Evolutionary conservation across 106 monocot species (phyloP).

Genomic region (Narthecium ossifragum): DNA sequence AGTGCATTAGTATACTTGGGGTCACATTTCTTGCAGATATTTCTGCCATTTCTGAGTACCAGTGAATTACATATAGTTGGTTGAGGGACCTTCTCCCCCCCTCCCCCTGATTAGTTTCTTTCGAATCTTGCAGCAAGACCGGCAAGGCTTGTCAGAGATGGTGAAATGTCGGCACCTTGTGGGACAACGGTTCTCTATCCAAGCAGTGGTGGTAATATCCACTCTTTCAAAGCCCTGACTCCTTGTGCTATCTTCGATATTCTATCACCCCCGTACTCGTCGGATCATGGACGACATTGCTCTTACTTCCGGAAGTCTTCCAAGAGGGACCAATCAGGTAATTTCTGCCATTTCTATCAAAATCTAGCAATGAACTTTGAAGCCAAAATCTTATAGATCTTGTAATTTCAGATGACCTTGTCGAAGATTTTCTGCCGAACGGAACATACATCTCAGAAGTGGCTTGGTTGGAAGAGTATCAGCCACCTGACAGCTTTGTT

Average conservation of each 20-base stretch:
- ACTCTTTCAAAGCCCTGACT: slow-evolving; percentile 66
- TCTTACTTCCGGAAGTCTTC: slow-evolving; percentile 59
- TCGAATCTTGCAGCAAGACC: slow-evolving; percentile 40
- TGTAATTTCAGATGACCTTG: slow-evolving; percentile 8
- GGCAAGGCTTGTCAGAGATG: slow-evolving; percentile 61
- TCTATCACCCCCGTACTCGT: slow-evolving; percentile 82
- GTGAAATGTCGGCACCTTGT: slow-evolving; percentile 80
- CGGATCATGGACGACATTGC: slow-evolving; percentile 73
- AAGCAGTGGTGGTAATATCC: slow-evolving; percentile 73
- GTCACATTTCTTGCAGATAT: too few relatives aligned
- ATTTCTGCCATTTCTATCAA: background rate
- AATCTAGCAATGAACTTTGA: background rate
- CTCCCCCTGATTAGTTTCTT: too few relatives aligned
- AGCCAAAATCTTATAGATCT: background rate
- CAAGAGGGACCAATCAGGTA: slow-evolving; percentile 30
- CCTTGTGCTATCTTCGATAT: slow-evolving; percentile 85
- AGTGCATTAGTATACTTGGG: too few relatives aligned
- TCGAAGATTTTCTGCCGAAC: slow-evolving; percentile 21
- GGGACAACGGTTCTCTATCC: slow-evolving; percentile 72
- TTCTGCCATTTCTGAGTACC: too few relatives aligned
- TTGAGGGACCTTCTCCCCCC: too few relatives aligned
- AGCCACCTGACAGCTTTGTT: slow-evolving; percentile 67
- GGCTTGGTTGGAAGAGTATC: slow-evolving; percentile 67
- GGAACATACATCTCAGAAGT: slow-evolving; percentile 34
- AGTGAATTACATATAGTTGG: too few relatives aligned